Percentiles rank a stretch among this genome's conserved stretches.
These are phyloP conservation scores for Plasmopara muralis DNA, from an alignment of 352 stramenopile species.

Conservation along the genomic window DNA sequence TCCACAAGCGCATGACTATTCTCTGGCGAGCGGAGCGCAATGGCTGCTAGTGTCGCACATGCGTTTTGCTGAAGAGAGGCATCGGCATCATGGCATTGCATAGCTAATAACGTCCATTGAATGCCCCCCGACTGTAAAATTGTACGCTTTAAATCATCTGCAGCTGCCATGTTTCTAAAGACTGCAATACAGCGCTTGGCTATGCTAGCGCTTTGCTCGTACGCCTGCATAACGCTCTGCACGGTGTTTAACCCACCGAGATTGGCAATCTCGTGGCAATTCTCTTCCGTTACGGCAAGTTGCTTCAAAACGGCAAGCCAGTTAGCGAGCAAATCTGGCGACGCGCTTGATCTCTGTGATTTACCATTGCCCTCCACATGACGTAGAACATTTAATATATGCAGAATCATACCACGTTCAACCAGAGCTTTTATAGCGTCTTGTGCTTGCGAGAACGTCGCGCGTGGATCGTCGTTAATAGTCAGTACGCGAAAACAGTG, in stretches of 20 bases:
- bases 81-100: constrained; percentile 43
- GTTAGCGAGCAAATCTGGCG: constrained; percentile 38
- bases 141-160: constrained; percentile 60
- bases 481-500: constrained; percentile 52
- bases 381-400: constrained; percentile 36
- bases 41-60: constrained; percentile 66
- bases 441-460: constrained; percentile 61
- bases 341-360: constrained; percentile 8
- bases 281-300: constrained; percentile 69
- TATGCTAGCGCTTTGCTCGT: constrained; percentile 40
- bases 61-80: constrained; percentile 59
- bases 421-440: constrained; percentile 63
- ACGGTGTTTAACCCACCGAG: constrained; percentile 45
- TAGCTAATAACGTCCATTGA: constrained; percentile 45
- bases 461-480: constrained; percentile 62
- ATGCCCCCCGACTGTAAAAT: constrained; percentile 54
- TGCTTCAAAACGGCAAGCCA: constrained; percentile 77
- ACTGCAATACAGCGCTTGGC: constrained; percentile 66
- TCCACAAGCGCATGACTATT: constrained; percentile 55
- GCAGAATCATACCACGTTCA: constrained; percentile 42
- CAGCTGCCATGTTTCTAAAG: constrained; percentile 63
- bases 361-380: constrained; percentile 6
- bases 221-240: constrained; percentile 45
- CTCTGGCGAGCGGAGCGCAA: constrained; percentile 57
- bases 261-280: constrained; percentile 64